Percentiles rank a stretch among this genome's conserved stretches.
Evolutionary conservation across 2,329 filamentous ascomycete genomes (phyloP).

Genomic region (Dryadomyces quercus-mongolicae): DNA sequence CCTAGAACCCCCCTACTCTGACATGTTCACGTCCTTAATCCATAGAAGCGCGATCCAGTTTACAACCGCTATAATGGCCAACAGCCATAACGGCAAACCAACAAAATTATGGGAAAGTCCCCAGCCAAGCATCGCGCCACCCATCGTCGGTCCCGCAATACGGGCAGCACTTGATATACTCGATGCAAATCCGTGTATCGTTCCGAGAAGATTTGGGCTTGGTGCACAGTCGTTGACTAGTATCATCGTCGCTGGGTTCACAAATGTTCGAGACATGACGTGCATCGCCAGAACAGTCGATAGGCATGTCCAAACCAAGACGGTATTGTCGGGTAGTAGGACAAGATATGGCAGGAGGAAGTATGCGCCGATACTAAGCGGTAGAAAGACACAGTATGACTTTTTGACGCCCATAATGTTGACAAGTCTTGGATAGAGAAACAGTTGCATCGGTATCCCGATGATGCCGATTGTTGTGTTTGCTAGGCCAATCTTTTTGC

Average conservation of each 20-base stretch:
- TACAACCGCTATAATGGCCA: background rate
- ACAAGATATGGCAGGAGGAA: background rate
- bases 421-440: background rate
- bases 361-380: background rate
- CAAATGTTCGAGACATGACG: background rate
- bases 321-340: background rate
- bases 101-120: background rate
- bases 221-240: slow-evolving; percentile 1
- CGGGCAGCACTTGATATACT: slow-evolving; percentile 1
- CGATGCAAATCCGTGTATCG: background rate
- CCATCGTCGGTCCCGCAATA: background rate
- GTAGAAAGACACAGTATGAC: background rate
- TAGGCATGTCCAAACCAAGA: background rate
- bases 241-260: slow-evolving; percentile 1
- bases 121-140: background rate
- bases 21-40: slow-evolving; percentile 1
- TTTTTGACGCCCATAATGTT: background rate
- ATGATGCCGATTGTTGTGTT: slow-evolving; percentile 4
- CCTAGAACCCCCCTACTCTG: background rate
- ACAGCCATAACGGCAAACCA: background rate
- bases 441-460: background rate
- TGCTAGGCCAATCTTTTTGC: slow-evolving; percentile 1
- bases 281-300: background rate
- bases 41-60: background rate
- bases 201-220: background rate